phyloP scores from a whole-genome alignment of 106 monocot genomes.

The Iris macrosiphon region DNA sequence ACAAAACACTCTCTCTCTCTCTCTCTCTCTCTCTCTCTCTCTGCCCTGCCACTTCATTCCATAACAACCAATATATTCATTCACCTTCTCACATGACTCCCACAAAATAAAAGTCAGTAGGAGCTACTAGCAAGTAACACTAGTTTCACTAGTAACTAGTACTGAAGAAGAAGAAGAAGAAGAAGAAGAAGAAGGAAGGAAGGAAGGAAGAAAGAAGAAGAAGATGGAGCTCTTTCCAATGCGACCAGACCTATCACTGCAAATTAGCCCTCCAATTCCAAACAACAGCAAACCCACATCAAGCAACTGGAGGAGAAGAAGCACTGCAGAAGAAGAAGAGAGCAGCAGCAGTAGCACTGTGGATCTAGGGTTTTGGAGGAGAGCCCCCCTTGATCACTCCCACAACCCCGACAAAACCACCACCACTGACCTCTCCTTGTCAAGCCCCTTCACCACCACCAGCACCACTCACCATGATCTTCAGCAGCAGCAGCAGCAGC shows the following conservation, averaged over 20 bases:
- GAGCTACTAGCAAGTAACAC: no score
- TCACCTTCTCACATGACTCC: no score
- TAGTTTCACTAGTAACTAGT: no score
- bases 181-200: not conserved
- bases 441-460: constrained; percentile 9
- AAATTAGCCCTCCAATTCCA: constrained; percentile 62
- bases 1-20: no score
- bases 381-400: constrained; percentile 17
- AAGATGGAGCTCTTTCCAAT: constrained; percentile 58
- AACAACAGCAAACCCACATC: constrained; percentile 18
- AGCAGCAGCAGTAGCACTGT: no score
- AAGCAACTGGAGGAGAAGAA: no score
- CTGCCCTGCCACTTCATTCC: no score
- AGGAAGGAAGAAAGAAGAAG: no score
- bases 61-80: no score
- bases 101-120: no score
- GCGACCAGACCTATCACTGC: constrained; percentile 46
- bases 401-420: not conserved
- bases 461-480: constrained; percentile 4
- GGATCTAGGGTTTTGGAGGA: constrained; percentile 46
- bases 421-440: constrained; percentile 23
- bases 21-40: no score
- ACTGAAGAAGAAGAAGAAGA: not conserved
- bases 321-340: constrained; percentile 1
- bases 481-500: not conserved